Evolutionary conservation across 306 rosid species (phyloP).

Genomic region (Phaseolus lunatus): DNA sequence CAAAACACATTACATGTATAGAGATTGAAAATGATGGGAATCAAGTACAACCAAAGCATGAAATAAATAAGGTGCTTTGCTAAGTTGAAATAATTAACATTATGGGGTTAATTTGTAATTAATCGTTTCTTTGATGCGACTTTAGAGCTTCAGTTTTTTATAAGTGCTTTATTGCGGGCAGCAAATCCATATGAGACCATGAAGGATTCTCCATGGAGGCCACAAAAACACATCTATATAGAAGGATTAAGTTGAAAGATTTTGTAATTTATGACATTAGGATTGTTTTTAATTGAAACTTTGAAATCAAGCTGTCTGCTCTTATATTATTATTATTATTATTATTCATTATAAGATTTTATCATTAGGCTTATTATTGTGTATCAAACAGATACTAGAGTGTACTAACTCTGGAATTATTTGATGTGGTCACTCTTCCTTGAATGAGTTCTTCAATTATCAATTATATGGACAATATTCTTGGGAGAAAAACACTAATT

Average conservation of each 20-base stretch:
- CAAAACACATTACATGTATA: background rate
- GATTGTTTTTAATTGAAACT: background rate
- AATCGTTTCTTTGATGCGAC: too few species aligned
- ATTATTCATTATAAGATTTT: background rate
- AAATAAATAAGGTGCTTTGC: background rate
- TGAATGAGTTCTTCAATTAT: background rate
- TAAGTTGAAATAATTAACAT: background rate
- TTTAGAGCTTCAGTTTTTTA: too few species aligned
- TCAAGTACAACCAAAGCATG: background rate
- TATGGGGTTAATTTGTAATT: too few species aligned
- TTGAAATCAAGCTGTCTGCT: background rate
- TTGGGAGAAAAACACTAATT: slow-evolving; percentile 2
- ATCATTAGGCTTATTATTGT: background rate
- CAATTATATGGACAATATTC: slow-evolving; percentile 1
- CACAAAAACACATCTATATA: background rate
- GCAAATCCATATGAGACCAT: background rate
- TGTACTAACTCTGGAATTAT: background rate
- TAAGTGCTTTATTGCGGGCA: too few species aligned
- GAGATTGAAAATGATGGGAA: background rate
- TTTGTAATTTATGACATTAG: background rate
- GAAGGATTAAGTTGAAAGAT: background rate
- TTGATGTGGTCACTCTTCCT: background rate
- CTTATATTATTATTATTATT: too few species aligned
- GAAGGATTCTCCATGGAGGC: background rate
- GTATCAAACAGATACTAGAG: background rate